Conservation (phyloP, 208 protist genomes). For the Trypanosomatidae sp. region DNA sequence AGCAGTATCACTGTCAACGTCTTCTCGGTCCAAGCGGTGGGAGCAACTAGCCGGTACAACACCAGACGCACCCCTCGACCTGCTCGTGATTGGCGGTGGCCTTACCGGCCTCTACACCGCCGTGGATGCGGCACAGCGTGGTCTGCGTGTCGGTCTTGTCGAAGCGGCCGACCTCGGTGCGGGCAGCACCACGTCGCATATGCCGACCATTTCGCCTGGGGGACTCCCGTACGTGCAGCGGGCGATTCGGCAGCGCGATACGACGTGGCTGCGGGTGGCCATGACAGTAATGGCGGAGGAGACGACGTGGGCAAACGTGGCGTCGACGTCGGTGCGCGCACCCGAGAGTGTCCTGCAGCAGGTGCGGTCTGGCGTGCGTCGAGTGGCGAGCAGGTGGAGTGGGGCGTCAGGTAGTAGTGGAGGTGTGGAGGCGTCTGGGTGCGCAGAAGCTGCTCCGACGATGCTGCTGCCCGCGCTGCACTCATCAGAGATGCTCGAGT, state of each 20-base stretch:
- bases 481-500: constrained; percentile 55
- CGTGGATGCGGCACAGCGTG: constrained; percentile 81
- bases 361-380: neutral
- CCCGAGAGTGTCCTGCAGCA: neutral
- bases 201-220: constrained; percentile 43
- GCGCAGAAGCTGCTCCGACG: constrained; percentile 6
- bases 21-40: too few relatives aligned
- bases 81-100: constrained; percentile 80
- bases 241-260: constrained; percentile 74
- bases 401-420: too few relatives aligned
- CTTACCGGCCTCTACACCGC: constrained; percentile 74
- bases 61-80: constrained; percentile 48
- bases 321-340: constrained; percentile 17
- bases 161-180: constrained; percentile 69
- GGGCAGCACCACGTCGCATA: constrained; percentile 23
- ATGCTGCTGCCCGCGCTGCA: constrained; percentile 68
- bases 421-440: too few relatives aligned
- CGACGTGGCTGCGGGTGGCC: constrained; percentile 47
- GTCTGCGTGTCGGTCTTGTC: constrained; percentile 68
- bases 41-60: constrained; percentile 4
- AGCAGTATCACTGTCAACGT: too few relatives aligned
- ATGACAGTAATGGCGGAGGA: constrained; percentile 39
- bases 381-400: too few relatives aligned
- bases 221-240: constrained; percentile 74
- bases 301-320: constrained; percentile 66